A percentile compares a stretch with the other conserved stretches of the same genome.
phyloP scores from a whole-genome alignment of 1,284 basidiomycete genomes.

The Neolentinus lepideus region DNA sequence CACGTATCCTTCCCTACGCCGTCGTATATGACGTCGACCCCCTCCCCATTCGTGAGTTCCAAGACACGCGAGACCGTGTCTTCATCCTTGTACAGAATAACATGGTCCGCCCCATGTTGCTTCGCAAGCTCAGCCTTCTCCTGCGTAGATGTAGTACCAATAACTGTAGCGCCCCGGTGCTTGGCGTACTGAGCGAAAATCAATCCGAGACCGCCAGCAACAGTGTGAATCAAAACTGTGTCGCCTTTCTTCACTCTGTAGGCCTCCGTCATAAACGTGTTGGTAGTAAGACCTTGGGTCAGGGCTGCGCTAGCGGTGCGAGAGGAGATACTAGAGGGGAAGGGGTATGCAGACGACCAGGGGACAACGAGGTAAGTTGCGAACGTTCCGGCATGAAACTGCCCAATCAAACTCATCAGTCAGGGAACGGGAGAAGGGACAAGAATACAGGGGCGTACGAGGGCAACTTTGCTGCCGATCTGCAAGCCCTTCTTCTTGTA shows the following conservation, averaged over 20 bases:
- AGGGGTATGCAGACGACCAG: slow-evolving; percentile 52
- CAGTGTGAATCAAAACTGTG: slow-evolving; percentile 77
- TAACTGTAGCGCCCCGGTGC: slow-evolving; percentile 78
- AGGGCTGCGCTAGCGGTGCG: slow-evolving; percentile 61
- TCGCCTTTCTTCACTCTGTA: slow-evolving; percentile 74
- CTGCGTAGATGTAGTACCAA: slow-evolving; percentile 86
- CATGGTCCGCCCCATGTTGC: slow-evolving; percentile 78
- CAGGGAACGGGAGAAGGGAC: not conserved
- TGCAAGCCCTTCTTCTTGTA: slow-evolving; percentile 31
- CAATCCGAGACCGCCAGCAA: slow-evolving; percentile 76
- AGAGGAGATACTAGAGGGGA: slow-evolving; percentile 56
- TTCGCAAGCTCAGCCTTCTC: slow-evolving; percentile 84
- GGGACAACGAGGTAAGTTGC: slow-evolving; percentile 73
- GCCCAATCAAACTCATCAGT: not conserved
- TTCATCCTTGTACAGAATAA: slow-evolving; percentile 76
- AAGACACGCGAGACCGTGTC: slow-evolving; percentile 66
- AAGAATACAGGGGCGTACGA: slow-evolving; percentile 18
- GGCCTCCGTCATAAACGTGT: slow-evolving; percentile 77
- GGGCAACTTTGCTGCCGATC: slow-evolving; percentile 38
- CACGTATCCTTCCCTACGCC: slow-evolving; percentile 92
- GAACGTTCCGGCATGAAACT: slow-evolving; percentile 39
- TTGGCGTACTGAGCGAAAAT: slow-evolving; percentile 57
- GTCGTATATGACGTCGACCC: slow-evolving; percentile 86
- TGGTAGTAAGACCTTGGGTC: slow-evolving; percentile 78
- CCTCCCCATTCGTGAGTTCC: slow-evolving; percentile 76